These are phyloP conservation scores for Skeletonema potamos DNA, from an alignment of 108 stramenopile genomes.

Conservation along the genomic window DNA sequence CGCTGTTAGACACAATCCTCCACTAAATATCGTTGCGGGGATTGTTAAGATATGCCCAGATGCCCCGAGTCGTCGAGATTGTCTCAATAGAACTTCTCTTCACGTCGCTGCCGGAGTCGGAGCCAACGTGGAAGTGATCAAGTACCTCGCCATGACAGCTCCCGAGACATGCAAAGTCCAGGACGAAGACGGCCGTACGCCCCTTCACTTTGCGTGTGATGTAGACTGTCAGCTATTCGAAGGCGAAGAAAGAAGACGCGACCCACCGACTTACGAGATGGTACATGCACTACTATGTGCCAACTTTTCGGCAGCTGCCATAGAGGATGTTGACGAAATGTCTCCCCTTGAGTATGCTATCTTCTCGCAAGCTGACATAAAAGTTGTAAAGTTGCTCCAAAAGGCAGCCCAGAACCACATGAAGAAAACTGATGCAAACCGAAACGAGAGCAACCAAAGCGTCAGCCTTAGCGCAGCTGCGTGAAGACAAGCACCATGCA, in stretches of 20 bases:
- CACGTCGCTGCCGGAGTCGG: conserved; percentile 37
- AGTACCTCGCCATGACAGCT: conserved; percentile 2
- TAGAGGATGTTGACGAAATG: conserved; percentile 40
- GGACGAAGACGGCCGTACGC: conserved; percentile 39
- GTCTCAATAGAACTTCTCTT: conserved; percentile 33
- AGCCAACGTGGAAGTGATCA: conserved; percentile 14
- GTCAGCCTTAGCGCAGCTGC: neutral
- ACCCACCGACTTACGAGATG: conserved; percentile 13
- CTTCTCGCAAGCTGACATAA: conserved; percentile 19
- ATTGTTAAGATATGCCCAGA: neutral
- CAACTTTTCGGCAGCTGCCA: neutral
- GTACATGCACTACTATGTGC: conserved; percentile 18
- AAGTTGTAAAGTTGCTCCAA: conserved; percentile 37
- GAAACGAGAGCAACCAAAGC: neutral
- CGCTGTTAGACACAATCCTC: conserved; percentile 22
- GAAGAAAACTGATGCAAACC: conserved; percentile 7
- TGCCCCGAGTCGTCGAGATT: conserved; percentile 21
- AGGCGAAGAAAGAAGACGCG: conserved; percentile 11
- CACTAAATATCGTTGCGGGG: neutral
- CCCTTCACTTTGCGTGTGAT: conserved; percentile 45
- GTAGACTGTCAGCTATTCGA: conserved; percentile 34
- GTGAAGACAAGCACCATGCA: neutral
- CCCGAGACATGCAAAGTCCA: conserved; percentile 29
- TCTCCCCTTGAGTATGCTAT: conserved; percentile 45
- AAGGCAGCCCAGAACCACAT: conserved; percentile 38